Percentiles rank a stretch among this genome's conserved stretches.
These are phyloP conservation scores for Dioscorea alata DNA, from an alignment of 106 monocot genomes.

Conservation along the genomic window DNA sequence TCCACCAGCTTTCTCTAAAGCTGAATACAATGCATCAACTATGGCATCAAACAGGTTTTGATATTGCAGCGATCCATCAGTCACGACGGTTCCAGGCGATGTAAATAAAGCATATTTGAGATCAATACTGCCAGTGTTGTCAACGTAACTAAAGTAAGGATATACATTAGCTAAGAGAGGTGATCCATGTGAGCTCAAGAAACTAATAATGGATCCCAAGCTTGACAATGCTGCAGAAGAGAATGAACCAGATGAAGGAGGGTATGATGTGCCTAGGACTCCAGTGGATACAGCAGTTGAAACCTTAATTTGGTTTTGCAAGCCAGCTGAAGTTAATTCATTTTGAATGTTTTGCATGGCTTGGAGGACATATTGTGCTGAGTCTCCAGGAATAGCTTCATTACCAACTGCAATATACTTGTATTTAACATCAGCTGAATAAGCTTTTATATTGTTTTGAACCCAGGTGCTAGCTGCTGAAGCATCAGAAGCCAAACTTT, in stretches of 20 bases:
- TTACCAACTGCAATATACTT: constrained; percentile 23
- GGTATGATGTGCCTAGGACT: constrained; percentile 10
- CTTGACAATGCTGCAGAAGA: not conserved
- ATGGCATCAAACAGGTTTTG: constrained; percentile 13
- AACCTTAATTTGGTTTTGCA: constrained; percentile 14
- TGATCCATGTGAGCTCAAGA: not conserved
- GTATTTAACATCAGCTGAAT: constrained; percentile 6
- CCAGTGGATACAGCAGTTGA: constrained; percentile 10
- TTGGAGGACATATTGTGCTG: constrained; percentile 6
- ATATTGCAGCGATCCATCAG: not conserved
- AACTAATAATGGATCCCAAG: not conserved
- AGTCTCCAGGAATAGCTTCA: constrained; percentile 14
- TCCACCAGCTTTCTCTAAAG: constrained; percentile 6
- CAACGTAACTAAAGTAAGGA: constrained; percentile 7
- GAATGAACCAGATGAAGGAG: constrained; percentile 7
- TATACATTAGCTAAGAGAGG: constrained; percentile 10
- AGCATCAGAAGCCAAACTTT: not conserved
- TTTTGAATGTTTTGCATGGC: constrained; percentile 20
- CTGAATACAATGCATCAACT: constrained; percentile 4
- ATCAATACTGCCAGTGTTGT: not conserved
- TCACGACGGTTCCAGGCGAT: not conserved
- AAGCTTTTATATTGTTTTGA: constrained; percentile 3
- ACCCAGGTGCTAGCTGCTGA: constrained; percentile 13
- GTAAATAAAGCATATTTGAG: constrained; percentile 7
- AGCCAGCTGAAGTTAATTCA: constrained; percentile 2